phyloP scores from a whole-genome alignment of 345 rosid genomes.

The Citropsis articulata region DNA sequence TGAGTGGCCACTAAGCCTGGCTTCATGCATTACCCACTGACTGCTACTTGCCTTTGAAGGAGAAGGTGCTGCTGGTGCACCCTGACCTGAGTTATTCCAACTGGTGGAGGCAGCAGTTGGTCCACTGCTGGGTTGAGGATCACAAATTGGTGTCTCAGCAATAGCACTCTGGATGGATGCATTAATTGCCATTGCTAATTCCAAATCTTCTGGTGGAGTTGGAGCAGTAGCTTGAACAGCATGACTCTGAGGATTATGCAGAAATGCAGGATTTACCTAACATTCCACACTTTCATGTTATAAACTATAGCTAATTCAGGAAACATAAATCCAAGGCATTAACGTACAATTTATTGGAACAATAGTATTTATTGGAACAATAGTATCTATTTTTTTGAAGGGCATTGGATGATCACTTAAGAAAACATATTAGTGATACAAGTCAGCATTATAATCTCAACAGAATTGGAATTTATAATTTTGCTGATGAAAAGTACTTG shows the following conservation, averaged over 20 bases:
- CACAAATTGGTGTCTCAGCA: constrained; percentile 33
- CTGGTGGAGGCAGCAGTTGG: constrained; percentile 54
- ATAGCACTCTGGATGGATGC: constrained; percentile 69
- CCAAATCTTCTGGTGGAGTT: constrained; percentile 51
- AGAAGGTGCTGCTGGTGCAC: constrained; percentile 19
- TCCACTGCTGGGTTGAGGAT: constrained; percentile 28
- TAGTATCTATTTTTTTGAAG: background rate
- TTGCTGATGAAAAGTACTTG: background rate
- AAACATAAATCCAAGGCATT: background rate
- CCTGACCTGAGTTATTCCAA: constrained; percentile 21
- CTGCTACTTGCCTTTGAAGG: constrained; percentile 34
- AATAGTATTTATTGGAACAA: background rate
- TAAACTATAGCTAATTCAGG: background rate
- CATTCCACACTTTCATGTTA: constrained; percentile 8
- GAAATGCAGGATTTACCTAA: constrained; percentile 69
- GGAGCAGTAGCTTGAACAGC: constrained; percentile 69
- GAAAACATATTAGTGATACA: background rate
- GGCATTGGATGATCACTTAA: background rate
- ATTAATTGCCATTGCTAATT: constrained; percentile 69
- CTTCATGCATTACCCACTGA: constrained; percentile 23
- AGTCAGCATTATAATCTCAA: background rate
- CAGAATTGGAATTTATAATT: background rate
- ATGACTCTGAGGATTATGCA: constrained; percentile 37
- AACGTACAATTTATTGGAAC: background rate
- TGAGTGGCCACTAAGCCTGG: constrained; percentile 22